Percentiles rank a stretch among this genome's conserved stretches.
phyloP scores from a whole-genome alignment of 2,329 filamentous ascomycete species.

The Aspergillus hiratsukae region DNA sequence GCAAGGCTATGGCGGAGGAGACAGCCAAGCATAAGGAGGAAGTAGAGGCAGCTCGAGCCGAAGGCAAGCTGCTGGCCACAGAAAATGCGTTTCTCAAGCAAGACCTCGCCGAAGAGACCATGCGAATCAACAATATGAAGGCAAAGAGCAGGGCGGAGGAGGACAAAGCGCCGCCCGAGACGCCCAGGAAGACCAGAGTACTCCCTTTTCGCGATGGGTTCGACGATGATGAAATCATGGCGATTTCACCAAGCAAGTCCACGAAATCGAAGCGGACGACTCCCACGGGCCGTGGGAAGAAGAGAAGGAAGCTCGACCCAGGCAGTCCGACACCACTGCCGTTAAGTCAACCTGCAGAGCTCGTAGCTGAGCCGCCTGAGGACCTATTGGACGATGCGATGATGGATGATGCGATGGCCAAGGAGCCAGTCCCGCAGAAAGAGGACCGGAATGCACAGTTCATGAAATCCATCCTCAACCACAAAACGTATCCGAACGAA shows the following conservation, averaged over 20 bases:
- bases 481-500: conserved; percentile 46
- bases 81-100: conserved; percentile 59
- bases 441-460: conserved; percentile 33
- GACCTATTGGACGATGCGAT: conserved; percentile 19
- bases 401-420: conserved; percentile 16
- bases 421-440: conserved; percentile 20
- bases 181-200: conserved; percentile 48
- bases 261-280: conserved; percentile 49
- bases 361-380: conserved; percentile 23
- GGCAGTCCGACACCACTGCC: conserved; percentile 51
- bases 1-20: conserved; percentile 52
- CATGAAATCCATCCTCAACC: conserved; percentile 53
- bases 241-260: conserved; percentile 53
- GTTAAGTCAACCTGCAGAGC: conserved; percentile 28
- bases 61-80: conserved; percentile 54
- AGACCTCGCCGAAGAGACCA: conserved; percentile 54
- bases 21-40: conserved; percentile 51
- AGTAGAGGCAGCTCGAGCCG: conserved; percentile 50
- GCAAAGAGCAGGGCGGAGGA: conserved; percentile 31
- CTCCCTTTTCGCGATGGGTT: conserved; percentile 58
- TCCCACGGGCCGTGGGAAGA: conserved; percentile 54
- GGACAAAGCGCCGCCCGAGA: conserved; percentile 40
- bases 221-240: conserved; percentile 56
- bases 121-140: conserved; percentile 42
- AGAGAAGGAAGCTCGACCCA: conserved; percentile 50